These are phyloP conservation scores for Geotrichum klebahnii DNA, from an alignment of 1,139 yeast genomes.

Conservation along the genomic window DNA sequence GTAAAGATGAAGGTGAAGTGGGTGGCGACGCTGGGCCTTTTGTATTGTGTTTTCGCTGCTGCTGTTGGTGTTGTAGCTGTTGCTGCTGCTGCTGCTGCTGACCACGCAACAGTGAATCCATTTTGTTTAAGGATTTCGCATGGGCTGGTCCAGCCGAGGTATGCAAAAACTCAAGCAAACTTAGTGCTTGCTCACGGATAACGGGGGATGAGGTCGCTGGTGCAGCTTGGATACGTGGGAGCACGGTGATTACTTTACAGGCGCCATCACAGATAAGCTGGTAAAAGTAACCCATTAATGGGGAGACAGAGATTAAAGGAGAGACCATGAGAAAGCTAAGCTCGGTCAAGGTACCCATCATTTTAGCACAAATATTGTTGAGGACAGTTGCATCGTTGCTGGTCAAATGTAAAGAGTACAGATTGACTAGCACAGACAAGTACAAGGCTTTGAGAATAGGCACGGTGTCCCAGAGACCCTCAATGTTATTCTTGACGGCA, in stretches of 20 bases:
- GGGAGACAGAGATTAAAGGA: slow-evolving; percentile 32
- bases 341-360: slow-evolving; percentile 18
- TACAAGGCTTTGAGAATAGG: slow-evolving; percentile 34
- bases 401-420: slow-evolving; percentile 17
- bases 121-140: not conserved
- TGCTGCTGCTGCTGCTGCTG: not conserved
- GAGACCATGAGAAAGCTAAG: slow-evolving; percentile 30
- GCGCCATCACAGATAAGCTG: slow-evolving; percentile 5
- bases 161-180: not conserved
- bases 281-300: slow-evolving; percentile 29
- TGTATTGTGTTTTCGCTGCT: not conserved
- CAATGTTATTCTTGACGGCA: slow-evolving; percentile 26
- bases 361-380: slow-evolving; percentile 8
- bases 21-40: not conserved
- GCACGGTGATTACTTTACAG: slow-evolving; percentile 1
- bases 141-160: not conserved
- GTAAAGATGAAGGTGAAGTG: not conserved
- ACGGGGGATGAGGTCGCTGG: not conserved
- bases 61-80: not conserved
- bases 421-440: slow-evolving; percentile 27
- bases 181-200: not conserved
- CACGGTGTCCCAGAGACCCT: slow-evolving; percentile 33
- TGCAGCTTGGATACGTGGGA: not conserved
- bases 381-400: slow-evolving; percentile 13
- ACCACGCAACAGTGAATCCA: not conserved